Evolutionary conservation across 176 grass and related monocot genomes (phyloP).

Genomic region (Poa annua): DNA sequence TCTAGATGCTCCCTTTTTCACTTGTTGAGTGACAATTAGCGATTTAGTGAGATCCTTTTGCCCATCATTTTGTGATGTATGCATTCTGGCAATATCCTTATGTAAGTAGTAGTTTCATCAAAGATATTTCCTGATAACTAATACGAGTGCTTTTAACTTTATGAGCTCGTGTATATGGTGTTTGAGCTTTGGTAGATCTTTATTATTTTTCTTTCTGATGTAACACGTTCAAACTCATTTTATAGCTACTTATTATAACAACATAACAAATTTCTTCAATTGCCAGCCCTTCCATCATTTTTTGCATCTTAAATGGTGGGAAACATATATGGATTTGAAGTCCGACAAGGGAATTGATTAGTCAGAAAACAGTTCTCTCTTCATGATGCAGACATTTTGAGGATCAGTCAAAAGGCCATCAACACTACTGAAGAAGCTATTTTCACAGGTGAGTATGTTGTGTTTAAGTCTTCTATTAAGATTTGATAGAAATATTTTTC

Average conservation of each 20-base stretch:
- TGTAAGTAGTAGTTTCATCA: background rate
- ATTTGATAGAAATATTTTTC: conserved; percentile 3
- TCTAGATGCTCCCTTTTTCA: conserved; percentile 46
- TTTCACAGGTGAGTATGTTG: conserved; percentile 25
- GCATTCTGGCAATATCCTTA: conserved; percentile 28
- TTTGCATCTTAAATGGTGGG: conserved; percentile 22
- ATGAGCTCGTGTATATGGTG: conserved; percentile 4
- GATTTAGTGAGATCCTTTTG: conserved; percentile 3
- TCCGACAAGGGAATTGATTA: conserved; percentile 29
- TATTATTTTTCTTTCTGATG: conserved; percentile 11
- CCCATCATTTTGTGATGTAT: conserved; percentile 34
- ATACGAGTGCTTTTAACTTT: background rate
- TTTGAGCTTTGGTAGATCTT: conserved; percentile 15
- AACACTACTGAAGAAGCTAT: conserved; percentile 25
- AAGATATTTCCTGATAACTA: conserved; percentile 32
- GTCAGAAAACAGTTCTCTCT: conserved; percentile 21
- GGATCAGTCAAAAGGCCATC: conserved; percentile 9
- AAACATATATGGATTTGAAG: conserved; percentile 38
- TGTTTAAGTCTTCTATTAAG: conserved; percentile 27
- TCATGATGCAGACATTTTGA: conserved; percentile 37
- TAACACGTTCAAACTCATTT: conserved; percentile 17
- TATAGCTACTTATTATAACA: conserved; percentile 24
- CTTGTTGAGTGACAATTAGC: conserved; percentile 33
- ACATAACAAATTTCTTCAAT: conserved; percentile 25
- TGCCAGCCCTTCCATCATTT: conserved; percentile 35